Base-by-base conservation (phyloP, 257 asterid species). In the Capsicum baccatum region DNA sequence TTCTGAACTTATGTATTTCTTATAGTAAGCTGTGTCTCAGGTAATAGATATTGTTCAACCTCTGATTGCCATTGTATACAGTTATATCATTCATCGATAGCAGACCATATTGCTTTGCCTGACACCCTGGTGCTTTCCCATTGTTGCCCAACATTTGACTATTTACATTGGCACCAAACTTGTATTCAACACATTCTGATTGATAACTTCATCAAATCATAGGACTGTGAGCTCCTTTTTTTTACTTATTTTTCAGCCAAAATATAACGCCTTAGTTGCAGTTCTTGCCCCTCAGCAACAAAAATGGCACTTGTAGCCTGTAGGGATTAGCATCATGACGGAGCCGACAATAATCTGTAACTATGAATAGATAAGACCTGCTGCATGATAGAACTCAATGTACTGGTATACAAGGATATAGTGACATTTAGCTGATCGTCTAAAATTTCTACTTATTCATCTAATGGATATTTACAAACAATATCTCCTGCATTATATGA, bases 141-240 rank as follows among this genome's bases (percentile, higher is more conserved):
- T 21, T n/a, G 59, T 73, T 73, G 42, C 80, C 59, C 33, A 48
- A 73, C n/a, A 48, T 48, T 73, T 73, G 80, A 71, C 56, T 10
- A 73, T 44, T 47, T 73, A 47, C 58, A 19, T 70, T 33, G 21
- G 52, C 76, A 35, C 21, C 76, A 68, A 3, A 15, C 76, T 68
- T 68, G 26, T 68, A 16, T 68, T 63, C 26, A 19, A 3, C 76
- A 35, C 52, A 37, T 35, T 68, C 52, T 68, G 52, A 15, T 37
- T 68, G 52, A 39, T 68, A 13, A 39, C 76, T 68, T 68, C 12
- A 52, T 68, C 37, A 19, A 35, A 68, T 8, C 21, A 37, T 37
- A 68, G 76, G 21, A 37, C 76, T 0, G 12, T 37, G 76, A 68
- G 7, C 52, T 37, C 21, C 26, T 37, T 68, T 15, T 63, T 13